These are phyloP conservation scores for Yamadazyma taylorii DNA, from an alignment of 1,139 yeast species.

Conservation along the genomic window DNA sequence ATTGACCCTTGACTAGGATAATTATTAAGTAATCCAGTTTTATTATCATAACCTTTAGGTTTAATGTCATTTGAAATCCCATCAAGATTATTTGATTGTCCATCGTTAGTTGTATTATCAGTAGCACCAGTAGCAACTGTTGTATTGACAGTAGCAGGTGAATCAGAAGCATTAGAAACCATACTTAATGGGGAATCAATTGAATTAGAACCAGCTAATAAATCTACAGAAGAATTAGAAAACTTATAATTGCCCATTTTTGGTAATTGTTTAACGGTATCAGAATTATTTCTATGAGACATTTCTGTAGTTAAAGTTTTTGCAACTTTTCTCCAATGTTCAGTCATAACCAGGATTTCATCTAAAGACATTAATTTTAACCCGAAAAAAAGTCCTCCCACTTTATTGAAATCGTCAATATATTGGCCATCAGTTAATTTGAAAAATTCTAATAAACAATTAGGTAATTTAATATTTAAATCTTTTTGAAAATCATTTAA, in stretches of 20 bases:
- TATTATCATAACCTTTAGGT: no score
- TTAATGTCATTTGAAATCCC: no score
- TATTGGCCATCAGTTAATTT: constrained; percentile 70
- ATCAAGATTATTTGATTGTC: no score
- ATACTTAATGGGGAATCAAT: constrained; percentile 5
- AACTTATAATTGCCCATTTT: constrained; percentile 22
- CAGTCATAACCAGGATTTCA: constrained; percentile 62
- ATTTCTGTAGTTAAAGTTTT: constrained; percentile 39
- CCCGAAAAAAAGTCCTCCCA: constrained; percentile 64
- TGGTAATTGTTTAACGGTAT: constrained; percentile 23
- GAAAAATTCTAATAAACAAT: constrained; percentile 58
- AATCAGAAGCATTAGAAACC: not conserved
- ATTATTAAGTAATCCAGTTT: not conserved
- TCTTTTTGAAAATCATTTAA: constrained; percentile 65
- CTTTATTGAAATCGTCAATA: constrained; percentile 46
- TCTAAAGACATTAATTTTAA: constrained; percentile 64
- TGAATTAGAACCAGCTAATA: constrained; percentile 6
- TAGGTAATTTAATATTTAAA: constrained; percentile 55
- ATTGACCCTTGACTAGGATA: constrained; percentile 67
- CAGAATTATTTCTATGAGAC: constrained; percentile 22
- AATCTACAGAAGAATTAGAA: constrained; percentile 15
- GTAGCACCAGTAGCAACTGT: not conserved
- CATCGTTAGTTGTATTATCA: no score
- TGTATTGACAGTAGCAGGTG: not conserved
- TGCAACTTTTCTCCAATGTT: constrained; percentile 67